Conservation (phyloP, 2,329 filamentous ascomycete genomes). For the Coniochaeta pulveracea region DNA sequence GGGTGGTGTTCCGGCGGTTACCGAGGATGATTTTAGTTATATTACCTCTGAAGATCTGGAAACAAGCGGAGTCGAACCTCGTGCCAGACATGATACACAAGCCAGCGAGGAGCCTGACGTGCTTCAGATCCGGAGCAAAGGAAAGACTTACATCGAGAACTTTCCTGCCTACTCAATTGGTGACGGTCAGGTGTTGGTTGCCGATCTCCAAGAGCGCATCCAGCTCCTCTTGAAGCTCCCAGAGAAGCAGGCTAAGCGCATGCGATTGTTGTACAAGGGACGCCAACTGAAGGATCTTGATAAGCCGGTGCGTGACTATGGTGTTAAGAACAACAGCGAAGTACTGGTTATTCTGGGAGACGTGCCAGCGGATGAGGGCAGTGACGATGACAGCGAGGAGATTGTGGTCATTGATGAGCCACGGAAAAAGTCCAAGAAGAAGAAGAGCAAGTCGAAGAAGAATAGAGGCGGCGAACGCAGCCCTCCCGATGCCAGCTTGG, state of each 20-base stretch:
- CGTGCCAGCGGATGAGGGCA: slow-evolving; percentile 16
- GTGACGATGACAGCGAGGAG: slow-evolving; percentile 28
- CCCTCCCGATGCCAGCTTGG: slow-evolving; percentile 29
- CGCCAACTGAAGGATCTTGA: slow-evolving; percentile 55
- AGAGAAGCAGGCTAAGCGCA: slow-evolving; percentile 33
- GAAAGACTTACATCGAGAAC: slow-evolving; percentile 54
- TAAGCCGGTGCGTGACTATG: slow-evolving; percentile 44
- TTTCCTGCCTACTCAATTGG: slow-evolving; percentile 69
- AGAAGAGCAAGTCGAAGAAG: slow-evolving; percentile 31
- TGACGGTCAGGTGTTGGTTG: slow-evolving; percentile 57
- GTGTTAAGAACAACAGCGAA: slow-evolving; percentile 51
- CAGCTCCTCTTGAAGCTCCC: slow-evolving; percentile 54
- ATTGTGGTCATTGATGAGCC: slow-evolving; percentile 35
- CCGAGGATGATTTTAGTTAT: slow-evolving; percentile 69
- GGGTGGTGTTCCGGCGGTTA: slow-evolving; percentile 48
- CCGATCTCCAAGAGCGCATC: slow-evolving; percentile 56
- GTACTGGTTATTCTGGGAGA: slow-evolving; percentile 44
- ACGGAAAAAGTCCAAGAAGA: slow-evolving; percentile 26
- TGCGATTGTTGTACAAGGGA: slow-evolving; percentile 67
- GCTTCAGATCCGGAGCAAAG: slow-evolving; percentile 57
- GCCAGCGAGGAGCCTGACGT: slow-evolving; percentile 51
- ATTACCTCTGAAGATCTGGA: slow-evolving; percentile 68
- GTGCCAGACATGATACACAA: slow-evolving; percentile 16
- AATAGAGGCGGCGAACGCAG: slow-evolving; percentile 24
- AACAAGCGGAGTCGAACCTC: slow-evolving; percentile 22